These are phyloP conservation scores for Leccinum olivaceopallidum DNA, from an alignment of 768 basidiomycete species.

Conservation along the genomic window DNA sequence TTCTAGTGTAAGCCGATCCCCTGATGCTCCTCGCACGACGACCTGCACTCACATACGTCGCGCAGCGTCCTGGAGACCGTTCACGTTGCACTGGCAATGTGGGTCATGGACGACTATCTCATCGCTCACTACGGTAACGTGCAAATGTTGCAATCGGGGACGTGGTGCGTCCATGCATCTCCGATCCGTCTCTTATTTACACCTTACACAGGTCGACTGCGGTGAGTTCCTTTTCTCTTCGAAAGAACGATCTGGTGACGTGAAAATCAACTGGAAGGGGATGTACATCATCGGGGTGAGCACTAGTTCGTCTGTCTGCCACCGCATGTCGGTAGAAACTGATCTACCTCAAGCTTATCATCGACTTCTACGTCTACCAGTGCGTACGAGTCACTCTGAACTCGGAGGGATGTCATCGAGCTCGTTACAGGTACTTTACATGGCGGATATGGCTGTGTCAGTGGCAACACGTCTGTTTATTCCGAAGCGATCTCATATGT, in stretches of 20 bases:
- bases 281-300: constrained; percentile 28
- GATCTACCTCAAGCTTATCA: constrained; percentile 19
- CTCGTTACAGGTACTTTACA: constrained; percentile 25
- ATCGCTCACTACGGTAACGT: constrained; percentile 20
- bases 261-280: constrained; percentile 8
- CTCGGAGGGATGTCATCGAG: neutral
- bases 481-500: constrained; percentile 2
- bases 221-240: constrained; percentile 14
- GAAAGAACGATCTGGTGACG: neutral
- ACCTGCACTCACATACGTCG: neutral
- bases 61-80: constrained; percentile 23
- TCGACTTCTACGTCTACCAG: constrained; percentile 31
- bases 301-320: neutral
- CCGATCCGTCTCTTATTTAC: neutral
- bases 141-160: constrained; percentile 10
- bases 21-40: neutral
- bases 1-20: constrained; percentile 17
- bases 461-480: constrained; percentile 1
- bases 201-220: constrained; percentile 13
- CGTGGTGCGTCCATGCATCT: constrained; percentile 19
- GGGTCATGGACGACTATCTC: constrained; percentile 27
- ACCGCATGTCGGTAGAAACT: neutral
- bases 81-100: constrained; percentile 25
- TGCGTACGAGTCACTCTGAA: constrained; percentile 3
- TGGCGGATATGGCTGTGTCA: constrained; percentile 32